phyloP scores from a whole-genome alignment of 768 basidiomycete species.

The Clitopilus hobsonii region DNA sequence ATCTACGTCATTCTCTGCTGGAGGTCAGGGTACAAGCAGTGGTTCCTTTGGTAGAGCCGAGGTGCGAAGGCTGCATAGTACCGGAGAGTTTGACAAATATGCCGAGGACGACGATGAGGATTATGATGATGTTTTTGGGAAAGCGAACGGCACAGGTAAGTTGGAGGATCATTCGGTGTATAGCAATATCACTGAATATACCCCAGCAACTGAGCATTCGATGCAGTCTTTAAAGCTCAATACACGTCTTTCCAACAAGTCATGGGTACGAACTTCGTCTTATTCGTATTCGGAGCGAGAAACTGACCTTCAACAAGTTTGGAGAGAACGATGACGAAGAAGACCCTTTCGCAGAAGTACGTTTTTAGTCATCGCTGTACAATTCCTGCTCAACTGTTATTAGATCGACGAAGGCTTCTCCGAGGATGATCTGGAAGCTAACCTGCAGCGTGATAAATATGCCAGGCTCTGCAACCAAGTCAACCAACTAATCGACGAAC shows the following conservation, averaged over 20 bases:
- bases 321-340: constrained; percentile 86
- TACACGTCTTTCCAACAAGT: constrained; percentile 82
- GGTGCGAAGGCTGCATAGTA: constrained; percentile 46
- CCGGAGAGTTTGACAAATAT: constrained; percentile 78
- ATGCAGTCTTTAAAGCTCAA: constrained; percentile 80
- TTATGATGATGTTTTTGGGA: constrained; percentile 93
- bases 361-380: neutral
- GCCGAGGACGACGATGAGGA: constrained; percentile 86
- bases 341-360: constrained; percentile 93
- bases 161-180: constrained; percentile 8
- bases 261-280: constrained; percentile 57
- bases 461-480: constrained; percentile 81
- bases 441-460: constrained; percentile 89
- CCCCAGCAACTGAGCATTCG: constrained; percentile 49
- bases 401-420: constrained; percentile 92
- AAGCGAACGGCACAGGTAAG: constrained; percentile 63
- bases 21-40: constrained; percentile 12
- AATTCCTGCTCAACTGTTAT: constrained; percentile 1
- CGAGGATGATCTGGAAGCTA: constrained; percentile 88
- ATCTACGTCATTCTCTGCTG: constrained; percentile 48
- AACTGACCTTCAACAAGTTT: constrained; percentile 32
- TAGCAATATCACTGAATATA: constrained; percentile 2
- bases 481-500: constrained; percentile 81
- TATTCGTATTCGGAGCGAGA: neutral
- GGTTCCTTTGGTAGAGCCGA: constrained; percentile 70